Evolutionary conservation across 208 protist species (phyloP), one percentile per base, ranked within the genome.

Genomic region (Leishmania martiniquensis): DNA sequence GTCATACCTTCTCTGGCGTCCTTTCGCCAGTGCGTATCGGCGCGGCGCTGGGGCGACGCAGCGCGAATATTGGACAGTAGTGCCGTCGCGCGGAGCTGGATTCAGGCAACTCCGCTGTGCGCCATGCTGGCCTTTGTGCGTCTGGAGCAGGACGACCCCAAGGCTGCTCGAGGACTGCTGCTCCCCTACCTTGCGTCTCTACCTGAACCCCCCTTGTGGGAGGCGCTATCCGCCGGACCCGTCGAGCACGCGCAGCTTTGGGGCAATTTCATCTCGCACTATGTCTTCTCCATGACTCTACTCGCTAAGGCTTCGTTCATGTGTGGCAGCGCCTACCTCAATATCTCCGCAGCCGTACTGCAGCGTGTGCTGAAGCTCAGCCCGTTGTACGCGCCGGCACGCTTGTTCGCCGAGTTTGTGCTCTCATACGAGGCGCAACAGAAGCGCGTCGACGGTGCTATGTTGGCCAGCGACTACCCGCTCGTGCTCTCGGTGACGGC

Each of bases 221-320:
- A 57, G 70, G 9, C n/a, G 34, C 62, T 75, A 32, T 32, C 70
- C 10, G 20, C 75, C 0, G 51, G 42, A 17, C 75, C 69, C 10
- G 55, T 39, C 22, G 75, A 84, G 75, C 65, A 80, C 65, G 70
- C 22, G 29, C 77, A 78, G 65, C 82, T 90, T 20, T 89, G 85
- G 80, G 77, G 83, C 49, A 81, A 83, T 72, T 74, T 88, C 42
- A 80, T 79, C 37, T 84, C 88, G 5, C 91, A 95, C 84, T 96
- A 93, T 78, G 67, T 97, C 17, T 87, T 92, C 39, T 55, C 83
- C 51, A 86, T 75, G 37, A 82, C 92, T 34, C 86, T 95, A 37
- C 84, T 96, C 13, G 92, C 94, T 45, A 93, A 93, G 79, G 87
- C 89, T n/a, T 92, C 89, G 76, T 78, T 89, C 17, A 94, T 95